phyloP scores from a whole-genome alignment of 805 yeast species.

The Yarrowia sp. region DNA sequence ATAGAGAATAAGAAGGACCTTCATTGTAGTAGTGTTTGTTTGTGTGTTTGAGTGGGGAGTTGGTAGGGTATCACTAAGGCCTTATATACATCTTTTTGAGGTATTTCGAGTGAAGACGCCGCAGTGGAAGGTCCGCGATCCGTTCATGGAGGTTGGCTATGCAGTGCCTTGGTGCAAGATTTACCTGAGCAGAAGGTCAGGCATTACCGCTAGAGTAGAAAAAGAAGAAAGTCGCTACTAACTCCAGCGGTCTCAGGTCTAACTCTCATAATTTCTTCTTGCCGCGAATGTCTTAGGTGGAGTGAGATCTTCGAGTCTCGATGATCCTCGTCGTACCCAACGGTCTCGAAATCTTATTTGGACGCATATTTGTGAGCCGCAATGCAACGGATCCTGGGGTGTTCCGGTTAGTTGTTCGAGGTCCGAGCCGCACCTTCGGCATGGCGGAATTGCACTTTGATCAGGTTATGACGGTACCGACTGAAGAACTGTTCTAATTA shows the following conservation, averaged over 20 bases:
- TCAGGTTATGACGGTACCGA: too few species aligned
- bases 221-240: too few species aligned
- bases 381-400: neutral
- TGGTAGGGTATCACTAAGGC: too few species aligned
- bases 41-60: neutral
- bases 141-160: neutral
- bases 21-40: slow-evolving; percentile 32
- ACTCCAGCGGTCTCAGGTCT: too few species aligned
- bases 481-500: too few species aligned
- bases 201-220: too few species aligned
- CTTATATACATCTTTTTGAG: neutral
- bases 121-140: neutral
- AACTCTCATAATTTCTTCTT: too few species aligned
- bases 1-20: slow-evolving; percentile 52
- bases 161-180: too few species aligned
- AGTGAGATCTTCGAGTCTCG: too few species aligned
- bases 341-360: neutral
- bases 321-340: neutral
- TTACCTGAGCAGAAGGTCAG: too few species aligned
- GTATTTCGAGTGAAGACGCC: neutral
- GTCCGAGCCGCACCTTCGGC: neutral
- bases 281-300: too few species aligned
- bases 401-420: neutral
- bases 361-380: neutral
- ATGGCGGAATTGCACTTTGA: too few species aligned